Percentiles rank a stretch among this genome's conserved stretches.
Conservation (phyloP, 192 early-diverging fungal genomes). For the Coemansia sp. region DNA sequence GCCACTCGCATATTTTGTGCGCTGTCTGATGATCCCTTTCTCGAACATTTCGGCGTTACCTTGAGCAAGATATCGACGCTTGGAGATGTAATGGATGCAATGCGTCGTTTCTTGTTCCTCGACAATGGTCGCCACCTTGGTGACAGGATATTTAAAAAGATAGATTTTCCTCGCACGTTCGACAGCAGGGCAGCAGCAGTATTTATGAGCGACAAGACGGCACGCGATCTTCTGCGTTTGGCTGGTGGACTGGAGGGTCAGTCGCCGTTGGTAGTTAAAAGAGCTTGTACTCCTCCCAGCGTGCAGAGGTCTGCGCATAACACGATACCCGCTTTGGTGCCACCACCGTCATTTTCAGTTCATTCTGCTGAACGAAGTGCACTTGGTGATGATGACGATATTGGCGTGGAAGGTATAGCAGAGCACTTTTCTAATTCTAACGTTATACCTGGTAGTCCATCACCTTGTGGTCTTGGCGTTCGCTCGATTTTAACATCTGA, state of each 20-base stretch:
- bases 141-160: background rate
- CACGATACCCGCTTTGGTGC: background rate
- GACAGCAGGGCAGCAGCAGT: background rate
- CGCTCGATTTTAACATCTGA: background rate
- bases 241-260: background rate
- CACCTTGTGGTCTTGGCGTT: background rate
- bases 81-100: background rate
- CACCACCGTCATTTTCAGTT: background rate
- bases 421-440: background rate
- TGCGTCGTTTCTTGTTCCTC: background rate
- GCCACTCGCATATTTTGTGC: background rate
- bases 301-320: background rate
- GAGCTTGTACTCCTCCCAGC: background rate
- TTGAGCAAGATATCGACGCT: background rate
- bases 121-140: background rate
- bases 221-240: background rate
- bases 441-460: background rate
- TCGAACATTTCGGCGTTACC: background rate
- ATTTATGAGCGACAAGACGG: background rate
- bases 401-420: background rate
- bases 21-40: background rate
- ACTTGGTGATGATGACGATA: background rate
- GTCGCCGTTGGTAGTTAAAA: background rate
- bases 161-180: background rate
- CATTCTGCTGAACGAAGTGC: background rate